These are phyloP conservation scores for Crithidia bombi DNA, from an alignment of 208 protist genomes.

Conservation along the genomic window DNA sequence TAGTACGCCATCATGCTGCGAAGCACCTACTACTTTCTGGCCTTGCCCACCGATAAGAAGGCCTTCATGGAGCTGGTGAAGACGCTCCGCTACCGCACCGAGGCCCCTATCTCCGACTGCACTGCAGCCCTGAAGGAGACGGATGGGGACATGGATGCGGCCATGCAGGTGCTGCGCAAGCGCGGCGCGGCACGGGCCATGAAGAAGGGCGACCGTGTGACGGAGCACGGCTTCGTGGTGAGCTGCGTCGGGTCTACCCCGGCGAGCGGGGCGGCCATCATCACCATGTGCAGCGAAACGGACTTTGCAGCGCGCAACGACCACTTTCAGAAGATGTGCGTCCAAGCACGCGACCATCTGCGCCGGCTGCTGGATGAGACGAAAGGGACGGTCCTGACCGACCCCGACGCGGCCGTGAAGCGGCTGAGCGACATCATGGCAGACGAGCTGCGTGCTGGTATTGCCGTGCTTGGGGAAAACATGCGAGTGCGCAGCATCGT, in stretches of 20 bases:
- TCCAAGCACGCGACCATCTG: conserved; percentile 40
- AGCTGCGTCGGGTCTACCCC: conserved; percentile 61
- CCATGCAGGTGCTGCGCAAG: conserved; percentile 78
- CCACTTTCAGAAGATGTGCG: conserved; percentile 71
- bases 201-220: conserved; percentile 82
- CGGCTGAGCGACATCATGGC: conserved; percentile 46
- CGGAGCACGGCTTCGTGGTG: conserved; percentile 84
- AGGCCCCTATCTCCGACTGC: conserved; percentile 91
- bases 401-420: conserved; percentile 53
- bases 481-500: conserved; percentile 64
- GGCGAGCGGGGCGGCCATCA: conserved; percentile 57
- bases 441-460: conserved; percentile 51
- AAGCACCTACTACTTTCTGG: conserved; percentile 31
- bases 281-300: conserved; percentile 89
- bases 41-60: conserved; percentile 58
- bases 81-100: conserved; percentile 87
- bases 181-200: conserved; percentile 80
- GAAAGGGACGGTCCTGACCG: conserved; percentile 49
- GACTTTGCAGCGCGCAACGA: conserved; percentile 90
- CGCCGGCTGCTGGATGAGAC: conserved; percentile 48
- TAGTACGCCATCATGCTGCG: conserved; percentile 44
- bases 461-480: conserved; percentile 88
- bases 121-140: conserved; percentile 82
- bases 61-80: conserved; percentile 88
- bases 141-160: conserved; percentile 71